These are phyloP conservation scores for Tympanopsis confertula DNA, from an alignment of 2,329 filamentous ascomycete genomes.

Conservation along the genomic window DNA sequence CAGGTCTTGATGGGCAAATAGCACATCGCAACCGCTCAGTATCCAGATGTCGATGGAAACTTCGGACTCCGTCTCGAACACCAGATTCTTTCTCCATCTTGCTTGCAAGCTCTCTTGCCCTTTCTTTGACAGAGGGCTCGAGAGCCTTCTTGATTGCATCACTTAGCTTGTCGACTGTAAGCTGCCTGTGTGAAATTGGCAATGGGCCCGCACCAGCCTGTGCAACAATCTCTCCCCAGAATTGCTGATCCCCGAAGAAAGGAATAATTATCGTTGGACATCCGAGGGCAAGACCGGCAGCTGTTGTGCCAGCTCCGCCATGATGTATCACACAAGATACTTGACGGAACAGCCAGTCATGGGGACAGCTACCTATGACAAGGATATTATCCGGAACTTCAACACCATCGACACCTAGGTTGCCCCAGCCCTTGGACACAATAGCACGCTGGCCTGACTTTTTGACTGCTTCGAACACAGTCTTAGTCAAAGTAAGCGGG, in stretches of 20 bases:
- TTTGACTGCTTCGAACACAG: conserved; percentile 61
- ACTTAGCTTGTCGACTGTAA: conserved; percentile 56
- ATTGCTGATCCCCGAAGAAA: conserved; percentile 78
- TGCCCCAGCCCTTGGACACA: conserved; percentile 82
- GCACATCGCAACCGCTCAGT: conserved; percentile 38
- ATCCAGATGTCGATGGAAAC: conserved; percentile 37
- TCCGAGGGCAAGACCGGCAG: conserved; percentile 71
- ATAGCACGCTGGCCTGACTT: conserved; percentile 63
- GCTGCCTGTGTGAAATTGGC: conserved; percentile 56
- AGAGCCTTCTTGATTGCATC: conserved; percentile 51
- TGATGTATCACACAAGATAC: conserved; percentile 79
- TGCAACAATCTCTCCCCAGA: conserved; percentile 70
- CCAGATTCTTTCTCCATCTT: conserved; percentile 11
- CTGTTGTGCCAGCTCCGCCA: conserved; percentile 78
- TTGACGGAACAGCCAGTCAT: conserved; percentile 78
- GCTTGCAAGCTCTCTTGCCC: conserved; percentile 23
- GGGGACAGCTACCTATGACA: conserved; percentile 75
- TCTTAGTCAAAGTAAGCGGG: conserved; percentile 55
- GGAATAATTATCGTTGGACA: conserved; percentile 74
- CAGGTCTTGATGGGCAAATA: conserved; percentile 36
- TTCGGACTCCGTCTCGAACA: conserved; percentile 28
- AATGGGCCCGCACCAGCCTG: conserved; percentile 60
- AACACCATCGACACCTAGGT: conserved; percentile 61
- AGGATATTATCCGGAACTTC: conserved; percentile 66
- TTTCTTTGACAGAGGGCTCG: conserved; percentile 43